A percentile compares a stretch with the other conserved stretches of the same genome.
Evolutionary conservation across 2,329 filamentous ascomycete species (phyloP).

Genomic region (Venturia pyrina): DNA sequence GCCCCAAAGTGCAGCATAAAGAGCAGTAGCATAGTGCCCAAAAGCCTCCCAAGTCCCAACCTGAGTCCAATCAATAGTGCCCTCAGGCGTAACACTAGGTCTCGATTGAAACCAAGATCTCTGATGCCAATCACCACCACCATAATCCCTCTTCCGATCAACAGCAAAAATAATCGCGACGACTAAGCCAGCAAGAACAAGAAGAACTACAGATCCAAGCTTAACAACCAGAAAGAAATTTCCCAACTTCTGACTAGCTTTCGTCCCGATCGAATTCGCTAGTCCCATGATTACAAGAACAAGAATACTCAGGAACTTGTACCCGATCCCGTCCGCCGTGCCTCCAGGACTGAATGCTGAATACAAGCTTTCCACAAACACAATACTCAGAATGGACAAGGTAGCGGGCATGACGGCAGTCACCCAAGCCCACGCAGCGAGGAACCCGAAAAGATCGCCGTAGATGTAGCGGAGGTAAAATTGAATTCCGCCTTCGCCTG

Average conservation of each 20-base stretch:
- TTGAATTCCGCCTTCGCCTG: slow-evolving; percentile 52
- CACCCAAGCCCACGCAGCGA: slow-evolving; percentile 57
- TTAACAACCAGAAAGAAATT: slow-evolving; percentile 34
- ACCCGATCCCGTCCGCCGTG: slow-evolving; percentile 7
- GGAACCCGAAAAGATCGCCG: slow-evolving; percentile 51
- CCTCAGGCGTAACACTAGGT: slow-evolving; percentile 37
- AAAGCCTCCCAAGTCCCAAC: slow-evolving; percentile 48
- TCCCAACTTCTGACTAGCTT: slow-evolving; percentile 29
- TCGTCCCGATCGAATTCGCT: slow-evolving; percentile 36
- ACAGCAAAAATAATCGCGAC: slow-evolving; percentile 23
- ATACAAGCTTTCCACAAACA: slow-evolving; percentile 38
- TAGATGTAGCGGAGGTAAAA: slow-evolving; percentile 53
- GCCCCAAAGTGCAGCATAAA: slow-evolving; percentile 54
- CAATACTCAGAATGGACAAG: slow-evolving; percentile 53
- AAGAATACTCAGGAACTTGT: slow-evolving; percentile 28
- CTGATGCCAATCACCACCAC: slow-evolving; percentile 26
- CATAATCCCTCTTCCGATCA: slow-evolving; percentile 22
- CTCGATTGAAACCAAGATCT: slow-evolving; percentile 47
- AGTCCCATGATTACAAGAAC: slow-evolving; percentile 30
- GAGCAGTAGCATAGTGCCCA: slow-evolving; percentile 49
- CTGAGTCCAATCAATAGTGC: slow-evolving; percentile 23
- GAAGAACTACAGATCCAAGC: slow-evolving; percentile 22
- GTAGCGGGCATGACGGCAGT: slow-evolving; percentile 55
- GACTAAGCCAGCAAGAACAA: slow-evolving; percentile 23
- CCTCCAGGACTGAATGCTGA: slow-evolving; percentile 4